phyloP scores from a whole-genome alignment of 495 filamentous ascomycete genomes.

The Penicillium bovifimosum region DNA sequence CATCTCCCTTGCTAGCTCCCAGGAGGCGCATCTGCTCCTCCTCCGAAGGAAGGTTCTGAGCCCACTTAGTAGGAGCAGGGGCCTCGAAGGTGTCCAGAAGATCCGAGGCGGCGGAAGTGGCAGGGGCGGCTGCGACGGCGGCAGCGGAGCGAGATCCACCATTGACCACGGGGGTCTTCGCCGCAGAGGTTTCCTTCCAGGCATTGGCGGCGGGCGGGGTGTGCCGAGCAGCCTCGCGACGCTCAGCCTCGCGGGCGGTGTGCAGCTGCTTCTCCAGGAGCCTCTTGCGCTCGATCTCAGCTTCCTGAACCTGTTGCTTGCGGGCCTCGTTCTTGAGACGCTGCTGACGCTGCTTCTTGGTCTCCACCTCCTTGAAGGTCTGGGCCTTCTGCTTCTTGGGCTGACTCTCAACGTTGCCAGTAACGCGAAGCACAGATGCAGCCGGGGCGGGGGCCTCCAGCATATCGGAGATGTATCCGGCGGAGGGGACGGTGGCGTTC shows the following conservation, averaged over 20 bases:
- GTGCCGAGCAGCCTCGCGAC: conserved; percentile 63
- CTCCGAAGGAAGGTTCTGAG: conserved; percentile 62
- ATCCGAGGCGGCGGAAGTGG: conserved; percentile 4
- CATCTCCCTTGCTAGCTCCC: conserved; percentile 49
- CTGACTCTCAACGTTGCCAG: conserved; percentile 54
- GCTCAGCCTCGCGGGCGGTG: conserved; percentile 71
- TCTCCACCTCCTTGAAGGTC: conserved; percentile 55
- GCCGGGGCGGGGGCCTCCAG: conserved; percentile 64
- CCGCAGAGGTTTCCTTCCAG: conserved; percentile 43
- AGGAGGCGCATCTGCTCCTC: conserved; percentile 79
- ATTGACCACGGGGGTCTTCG: conserved; percentile 26
- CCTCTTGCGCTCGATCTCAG: conserved; percentile 65
- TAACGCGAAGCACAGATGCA: conserved; percentile 73
- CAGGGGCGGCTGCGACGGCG: conserved; percentile 30
- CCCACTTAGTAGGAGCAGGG: conserved; percentile 40
- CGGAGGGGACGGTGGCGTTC: conserved; percentile 44
- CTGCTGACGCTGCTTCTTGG: conserved; percentile 90
- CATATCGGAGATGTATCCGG: conserved; percentile 76
- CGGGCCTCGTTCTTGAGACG: conserved; percentile 71
- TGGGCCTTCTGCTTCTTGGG: conserved; percentile 59
- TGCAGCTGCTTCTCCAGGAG: conserved; percentile 75
- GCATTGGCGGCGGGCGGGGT: conserved; percentile 57
- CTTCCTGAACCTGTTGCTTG: conserved; percentile 63
- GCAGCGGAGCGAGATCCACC: conserved; percentile 25
- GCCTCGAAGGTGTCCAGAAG: conserved; percentile 7